A percentile compares a stretch with the other conserved stretches of the same genome.
Evolutionary conservation across 1,284 basidiomycete genomes (phyloP).

Genomic region (Amylostereum chailletii): DNA sequence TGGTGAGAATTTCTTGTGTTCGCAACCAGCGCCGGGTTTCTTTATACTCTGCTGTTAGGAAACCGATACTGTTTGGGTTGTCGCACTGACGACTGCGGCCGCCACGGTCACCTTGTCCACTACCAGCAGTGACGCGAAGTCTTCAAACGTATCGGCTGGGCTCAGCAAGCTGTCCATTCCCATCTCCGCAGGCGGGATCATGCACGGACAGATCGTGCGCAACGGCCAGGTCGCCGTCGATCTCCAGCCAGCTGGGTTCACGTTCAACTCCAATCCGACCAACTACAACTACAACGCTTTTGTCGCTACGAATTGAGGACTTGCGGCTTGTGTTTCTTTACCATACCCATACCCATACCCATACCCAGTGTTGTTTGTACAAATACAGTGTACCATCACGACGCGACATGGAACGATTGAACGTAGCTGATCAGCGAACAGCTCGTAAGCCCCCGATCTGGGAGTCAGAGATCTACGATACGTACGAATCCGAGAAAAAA

Average conservation of each 20-base stretch:
- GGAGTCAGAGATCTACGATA: too few relatives aligned
- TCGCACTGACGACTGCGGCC: constrained; percentile 38
- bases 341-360: too few relatives aligned
- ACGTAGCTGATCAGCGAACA: too few relatives aligned
- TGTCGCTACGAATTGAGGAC: constrained; percentile 16
- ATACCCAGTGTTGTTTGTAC: too few relatives aligned
- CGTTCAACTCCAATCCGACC: constrained; percentile 23
- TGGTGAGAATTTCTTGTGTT: constrained; percentile 18
- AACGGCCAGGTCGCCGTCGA: constrained; percentile 21
- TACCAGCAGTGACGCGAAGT: constrained; percentile 13
- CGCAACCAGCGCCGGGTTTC: neutral
- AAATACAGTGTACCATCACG: too few relatives aligned
- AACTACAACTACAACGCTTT: constrained; percentile 37
- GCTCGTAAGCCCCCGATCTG: too few relatives aligned
- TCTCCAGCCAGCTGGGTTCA: constrained; percentile 21
- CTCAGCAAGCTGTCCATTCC: constrained; percentile 38
- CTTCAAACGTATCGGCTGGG: constrained; percentile 32
- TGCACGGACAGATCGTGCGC: constrained; percentile 29
- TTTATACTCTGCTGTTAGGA: constrained; percentile 12
- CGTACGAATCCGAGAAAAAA: too few relatives aligned
- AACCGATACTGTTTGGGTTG: constrained; percentile 36
- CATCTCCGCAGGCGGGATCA: constrained; percentile 24
- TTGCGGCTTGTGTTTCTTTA: too few relatives aligned
- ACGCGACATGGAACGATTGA: too few relatives aligned
- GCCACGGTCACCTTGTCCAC: constrained; percentile 35